Evolutionary conservation across 2,329 filamentous ascomycete species (phyloP).

Genomic region (Colletotrichum gloeosporioides): DNA sequence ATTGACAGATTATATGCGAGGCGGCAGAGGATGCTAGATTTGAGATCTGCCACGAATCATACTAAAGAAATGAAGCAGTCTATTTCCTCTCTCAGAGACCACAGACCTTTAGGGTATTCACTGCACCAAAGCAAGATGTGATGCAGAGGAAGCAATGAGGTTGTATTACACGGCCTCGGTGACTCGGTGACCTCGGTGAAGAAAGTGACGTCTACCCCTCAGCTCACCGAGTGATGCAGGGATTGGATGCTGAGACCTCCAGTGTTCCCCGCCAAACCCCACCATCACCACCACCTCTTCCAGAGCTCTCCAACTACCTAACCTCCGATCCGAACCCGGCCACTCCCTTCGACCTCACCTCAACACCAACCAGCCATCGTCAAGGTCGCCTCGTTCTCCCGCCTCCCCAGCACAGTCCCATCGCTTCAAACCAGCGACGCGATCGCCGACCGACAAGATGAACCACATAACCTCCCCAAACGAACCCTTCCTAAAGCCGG

Average conservation of each 20-base stretch:
- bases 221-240: constrained; percentile 9
- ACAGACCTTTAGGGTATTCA: neutral
- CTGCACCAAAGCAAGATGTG: neutral
- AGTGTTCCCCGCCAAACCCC: constrained; percentile 19
- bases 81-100: neutral
- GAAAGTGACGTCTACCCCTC: neutral
- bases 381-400: neutral
- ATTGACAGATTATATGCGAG: neutral
- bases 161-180: neutral
- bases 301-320: constrained; percentile 3
- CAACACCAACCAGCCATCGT: neutral
- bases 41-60: neutral
- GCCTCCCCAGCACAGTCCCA: neutral
- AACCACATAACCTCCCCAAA: constrained; percentile 47
- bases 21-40: neutral
- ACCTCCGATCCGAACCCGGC: constrained; percentile 17
- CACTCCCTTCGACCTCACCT: neutral
- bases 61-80: neutral
- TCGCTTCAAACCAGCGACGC: neutral
- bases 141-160: neutral
- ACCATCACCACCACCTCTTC: constrained; percentile 7
- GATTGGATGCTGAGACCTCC: neutral
- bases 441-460: constrained; percentile 28
- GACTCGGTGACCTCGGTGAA: neutral
- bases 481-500: constrained; percentile 61